These are phyloP conservation scores for Wickerhamomyces tratensis DNA, from an alignment of 805 yeast genomes.

Conservation along the genomic window DNA sequence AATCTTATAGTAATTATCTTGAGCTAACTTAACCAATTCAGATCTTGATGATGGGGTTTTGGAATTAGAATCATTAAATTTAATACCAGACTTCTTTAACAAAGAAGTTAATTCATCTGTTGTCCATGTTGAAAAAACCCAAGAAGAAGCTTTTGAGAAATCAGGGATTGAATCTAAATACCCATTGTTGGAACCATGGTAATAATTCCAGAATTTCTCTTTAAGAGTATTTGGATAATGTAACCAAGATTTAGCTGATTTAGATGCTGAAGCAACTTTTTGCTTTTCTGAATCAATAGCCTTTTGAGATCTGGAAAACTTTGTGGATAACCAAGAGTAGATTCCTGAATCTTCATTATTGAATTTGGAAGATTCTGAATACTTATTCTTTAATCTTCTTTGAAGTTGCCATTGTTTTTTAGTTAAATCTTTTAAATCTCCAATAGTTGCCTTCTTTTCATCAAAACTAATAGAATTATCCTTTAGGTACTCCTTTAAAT, in stretches of 20 bases:
- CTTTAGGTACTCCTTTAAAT: constrained; percentile 22
- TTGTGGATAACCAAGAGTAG: neutral
- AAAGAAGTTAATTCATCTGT: constrained; percentile 22
- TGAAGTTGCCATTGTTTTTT: constrained; percentile 17
- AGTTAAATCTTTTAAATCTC: constrained; percentile 20
- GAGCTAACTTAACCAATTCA: constrained; percentile 31
- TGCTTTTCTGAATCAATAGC: neutral
- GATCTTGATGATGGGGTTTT: constrained; percentile 16
- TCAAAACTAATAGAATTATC: constrained; percentile 19
- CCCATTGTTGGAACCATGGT: neutral
- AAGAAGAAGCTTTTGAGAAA: constrained; percentile 14
- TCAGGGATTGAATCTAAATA: neutral
- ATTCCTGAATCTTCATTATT: constrained; percentile 2
- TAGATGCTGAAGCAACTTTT: neutral
- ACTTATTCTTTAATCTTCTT: neutral
- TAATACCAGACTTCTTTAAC: constrained; percentile 22
- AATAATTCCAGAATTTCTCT: constrained; percentile 6
- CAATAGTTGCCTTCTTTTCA: constrained; percentile 13
- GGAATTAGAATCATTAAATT: constrained; percentile 12
- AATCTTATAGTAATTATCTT: constrained; percentile 30
- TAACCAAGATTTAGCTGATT: constrained; percentile 5
- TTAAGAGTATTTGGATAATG: constrained; percentile 4
- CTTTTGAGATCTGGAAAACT: constrained; percentile 1
- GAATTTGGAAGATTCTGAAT: constrained; percentile 5
- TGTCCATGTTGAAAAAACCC: constrained; percentile 44